Percentiles rank a stretch among this genome's conserved stretches.
These are phyloP conservation scores for Trichoderma pleuroti DNA, from an alignment of 2,329 filamentous ascomycete species.

Conservation along the genomic window DNA sequence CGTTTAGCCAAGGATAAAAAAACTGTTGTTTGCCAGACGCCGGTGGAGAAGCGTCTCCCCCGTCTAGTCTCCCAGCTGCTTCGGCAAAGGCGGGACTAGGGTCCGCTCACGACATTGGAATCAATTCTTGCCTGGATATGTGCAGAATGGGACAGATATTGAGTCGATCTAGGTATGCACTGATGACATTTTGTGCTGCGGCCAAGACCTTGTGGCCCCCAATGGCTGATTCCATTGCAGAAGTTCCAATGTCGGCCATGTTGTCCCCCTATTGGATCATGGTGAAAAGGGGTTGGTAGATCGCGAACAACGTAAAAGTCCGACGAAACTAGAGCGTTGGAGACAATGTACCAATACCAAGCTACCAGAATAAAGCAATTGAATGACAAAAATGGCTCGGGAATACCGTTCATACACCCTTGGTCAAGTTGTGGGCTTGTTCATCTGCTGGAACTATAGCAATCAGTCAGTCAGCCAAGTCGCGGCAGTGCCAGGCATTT, in stretches of 20 bases:
- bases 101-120: background rate
- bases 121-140: background rate
- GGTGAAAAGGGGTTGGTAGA: background rate
- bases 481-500: background rate
- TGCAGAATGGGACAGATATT: background rate
- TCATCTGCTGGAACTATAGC: background rate
- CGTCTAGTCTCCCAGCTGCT: background rate
- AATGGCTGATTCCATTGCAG: conserved; percentile 12
- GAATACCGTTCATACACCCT: background rate
- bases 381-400: background rate
- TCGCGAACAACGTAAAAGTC: background rate
- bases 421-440: background rate
- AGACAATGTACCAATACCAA: background rate
- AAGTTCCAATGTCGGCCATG: conserved; percentile 18
- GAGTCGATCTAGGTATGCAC: conserved; percentile 8
- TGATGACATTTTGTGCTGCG: conserved; percentile 21
- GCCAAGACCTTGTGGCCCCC: conserved; percentile 15
- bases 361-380: background rate
- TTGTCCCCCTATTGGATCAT: background rate
- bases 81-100: background rate
- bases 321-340: background rate
- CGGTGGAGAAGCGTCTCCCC: background rate
- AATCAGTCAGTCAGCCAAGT: background rate
- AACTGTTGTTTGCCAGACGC: background rate
- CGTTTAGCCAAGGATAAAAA: conserved; percentile 1